phyloP scores from a whole-genome alignment of 306 rosid species.

The Prunus kanzakura region DNA sequence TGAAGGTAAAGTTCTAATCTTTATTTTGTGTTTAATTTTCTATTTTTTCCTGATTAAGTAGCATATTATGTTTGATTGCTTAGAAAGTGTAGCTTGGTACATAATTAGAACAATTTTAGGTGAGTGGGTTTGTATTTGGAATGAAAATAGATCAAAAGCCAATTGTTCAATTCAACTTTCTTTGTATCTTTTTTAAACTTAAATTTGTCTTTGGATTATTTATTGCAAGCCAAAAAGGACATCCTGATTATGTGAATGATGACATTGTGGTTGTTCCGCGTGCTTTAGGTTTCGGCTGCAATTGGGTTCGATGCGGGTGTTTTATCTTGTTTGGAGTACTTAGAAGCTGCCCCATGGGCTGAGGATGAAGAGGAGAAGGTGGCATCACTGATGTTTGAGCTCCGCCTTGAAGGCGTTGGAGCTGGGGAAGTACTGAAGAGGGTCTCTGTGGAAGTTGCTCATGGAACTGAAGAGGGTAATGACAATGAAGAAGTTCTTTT shows the following conservation, averaged over 20 bases:
- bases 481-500: slow-evolving; percentile 84
- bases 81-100: not conserved
- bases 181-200: too few species aligned
- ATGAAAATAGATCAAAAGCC: not conserved
- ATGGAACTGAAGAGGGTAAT: slow-evolving; percentile 65
- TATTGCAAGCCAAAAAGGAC: not conserved
- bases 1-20: slow-evolving; percentile 48
- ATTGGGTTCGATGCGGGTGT: slow-evolving; percentile 92
- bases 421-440: slow-evolving; percentile 92
- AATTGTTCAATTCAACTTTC: not conserved
- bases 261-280: slow-evolving; percentile 9
- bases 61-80: not conserved
- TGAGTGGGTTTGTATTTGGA: not conserved
- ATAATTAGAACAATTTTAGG: not conserved
- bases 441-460: slow-evolving; percentile 65
- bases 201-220: not conserved
- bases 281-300: slow-evolving; percentile 79
- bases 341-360: slow-evolving; percentile 98
- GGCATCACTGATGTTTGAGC: slow-evolving; percentile 84
- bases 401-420: slow-evolving; percentile 80
- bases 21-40: not conserved
- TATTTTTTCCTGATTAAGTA: not conserved
- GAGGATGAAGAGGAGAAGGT: slow-evolving; percentile 99
- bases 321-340: slow-evolving; percentile 90
- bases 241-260: slow-evolving; percentile 8